These are phyloP conservation scores for Penicillium paneum DNA, from an alignment of 2,329 filamentous ascomycete species.

Conservation along the genomic window DNA sequence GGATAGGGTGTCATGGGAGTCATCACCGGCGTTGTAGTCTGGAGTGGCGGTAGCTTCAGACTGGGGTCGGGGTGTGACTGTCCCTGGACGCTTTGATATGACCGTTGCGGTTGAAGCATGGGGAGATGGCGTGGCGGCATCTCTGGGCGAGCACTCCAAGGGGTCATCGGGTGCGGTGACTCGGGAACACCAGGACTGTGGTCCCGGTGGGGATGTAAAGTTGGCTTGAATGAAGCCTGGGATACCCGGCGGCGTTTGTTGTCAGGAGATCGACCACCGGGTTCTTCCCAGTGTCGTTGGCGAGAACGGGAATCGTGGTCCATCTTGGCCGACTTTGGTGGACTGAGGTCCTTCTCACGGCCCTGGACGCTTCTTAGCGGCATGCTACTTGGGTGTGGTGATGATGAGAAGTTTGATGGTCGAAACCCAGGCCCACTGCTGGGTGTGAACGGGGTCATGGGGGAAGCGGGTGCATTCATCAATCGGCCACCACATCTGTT, in stretches of 20 bases:
- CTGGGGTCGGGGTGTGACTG: constrained; percentile 47
- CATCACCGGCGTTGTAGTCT: constrained; percentile 38
- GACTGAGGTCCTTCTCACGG: constrained; percentile 23
- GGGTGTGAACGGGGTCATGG: constrained; percentile 42
- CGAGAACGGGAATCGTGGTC: constrained; percentile 26
- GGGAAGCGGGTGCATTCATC: constrained; percentile 46
- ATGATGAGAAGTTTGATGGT: constrained; percentile 32
- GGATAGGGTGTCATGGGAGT: constrained; percentile 30
- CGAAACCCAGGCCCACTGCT: constrained; percentile 19
- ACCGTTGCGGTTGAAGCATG: constrained; percentile 57
- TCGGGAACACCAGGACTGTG: constrained; percentile 27
- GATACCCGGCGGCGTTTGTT: constrained; percentile 61
- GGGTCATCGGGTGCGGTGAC: constrained; percentile 43
- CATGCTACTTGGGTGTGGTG: constrained; percentile 29
- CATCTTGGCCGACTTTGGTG: constrained; percentile 27
- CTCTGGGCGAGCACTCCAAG: constrained; percentile 46
- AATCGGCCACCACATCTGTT: constrained; percentile 47
- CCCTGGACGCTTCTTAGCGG: constrained; percentile 23
- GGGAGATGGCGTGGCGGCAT: constrained; percentile 36
- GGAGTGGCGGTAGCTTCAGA: constrained; percentile 54
- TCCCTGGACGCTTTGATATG: constrained; percentile 27
- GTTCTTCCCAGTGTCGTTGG: constrained; percentile 31
- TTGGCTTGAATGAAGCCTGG: constrained; percentile 37
- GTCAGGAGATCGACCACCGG: constrained; percentile 51
- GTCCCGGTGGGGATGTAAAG: constrained; percentile 36